Percentiles rank a stretch among this genome's conserved stretches.
Evolutionary conservation across 2,329 filamentous ascomycete species (phyloP).

Genomic region (Epichloe typhina): DNA sequence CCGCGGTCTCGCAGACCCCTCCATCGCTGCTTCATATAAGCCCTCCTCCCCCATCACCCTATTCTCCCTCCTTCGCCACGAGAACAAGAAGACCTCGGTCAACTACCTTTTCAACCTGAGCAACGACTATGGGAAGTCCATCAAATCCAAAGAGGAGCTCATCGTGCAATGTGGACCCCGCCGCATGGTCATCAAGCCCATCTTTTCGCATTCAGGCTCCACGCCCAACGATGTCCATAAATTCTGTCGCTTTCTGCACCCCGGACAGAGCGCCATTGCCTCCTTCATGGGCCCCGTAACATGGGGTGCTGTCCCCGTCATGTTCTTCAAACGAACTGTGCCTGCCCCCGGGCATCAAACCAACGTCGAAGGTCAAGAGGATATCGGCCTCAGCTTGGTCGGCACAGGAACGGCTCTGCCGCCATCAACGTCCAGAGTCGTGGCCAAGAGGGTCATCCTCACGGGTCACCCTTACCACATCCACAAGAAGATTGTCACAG

Average conservation of each 20-base stretch:
- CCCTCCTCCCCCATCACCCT: constrained; percentile 50
- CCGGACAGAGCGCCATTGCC: constrained; percentile 78
- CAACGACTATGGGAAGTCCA: constrained; percentile 58
- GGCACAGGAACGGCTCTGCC: constrained; percentile 79
- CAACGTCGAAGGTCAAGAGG: constrained; percentile 30
- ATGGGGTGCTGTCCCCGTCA: constrained; percentile 81
- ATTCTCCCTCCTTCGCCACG: constrained; percentile 82
- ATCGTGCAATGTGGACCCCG: constrained; percentile 85
- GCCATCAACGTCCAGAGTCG: constrained; percentile 61
- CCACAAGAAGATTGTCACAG: constrained; percentile 91
- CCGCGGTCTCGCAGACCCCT: constrained; percentile 32
- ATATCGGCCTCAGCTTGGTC: constrained; percentile 54
- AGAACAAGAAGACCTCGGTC: constrained; percentile 82
- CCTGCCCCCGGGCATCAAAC: constrained; percentile 26
- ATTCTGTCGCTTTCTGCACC: constrained; percentile 82
- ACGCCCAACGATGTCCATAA: constrained; percentile 97
- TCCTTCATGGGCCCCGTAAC: constrained; percentile 82
- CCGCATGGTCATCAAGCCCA: constrained; percentile 73
- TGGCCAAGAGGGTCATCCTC: constrained; percentile 87
- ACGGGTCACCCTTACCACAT: constrained; percentile 98
- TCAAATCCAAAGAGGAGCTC: constrained; percentile 86
- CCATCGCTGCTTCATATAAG: constrained; percentile 33
- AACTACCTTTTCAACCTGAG: constrained; percentile 84
- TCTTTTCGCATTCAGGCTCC: constrained; percentile 80
- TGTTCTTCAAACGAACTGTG: constrained; percentile 64